Percentiles rank a stretch among this genome's conserved stretches.
Evolutionary conservation across 441 rosid species (phyloP).

Genomic region (Populus hybrid): DNA sequence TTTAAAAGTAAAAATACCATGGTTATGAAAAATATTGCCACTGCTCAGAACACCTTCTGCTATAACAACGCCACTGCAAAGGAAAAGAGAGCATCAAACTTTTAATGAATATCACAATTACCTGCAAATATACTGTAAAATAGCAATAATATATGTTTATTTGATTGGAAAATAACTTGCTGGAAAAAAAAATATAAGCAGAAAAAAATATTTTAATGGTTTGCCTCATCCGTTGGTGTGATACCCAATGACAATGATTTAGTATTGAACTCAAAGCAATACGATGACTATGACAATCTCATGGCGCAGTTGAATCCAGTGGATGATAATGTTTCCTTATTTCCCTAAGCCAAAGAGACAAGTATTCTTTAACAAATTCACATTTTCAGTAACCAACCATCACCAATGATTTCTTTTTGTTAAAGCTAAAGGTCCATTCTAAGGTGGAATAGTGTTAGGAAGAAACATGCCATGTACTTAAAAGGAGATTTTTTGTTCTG

Average conservation of each 20-base stretch:
- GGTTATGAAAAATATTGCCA: slow-evolving; percentile 34
- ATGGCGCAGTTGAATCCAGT: background rate
- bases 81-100: slow-evolving; percentile 24
- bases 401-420: background rate
- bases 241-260: background rate
- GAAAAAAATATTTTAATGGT: background rate
- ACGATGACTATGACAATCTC: background rate
- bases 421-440: background rate
- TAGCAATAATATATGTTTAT: background rate
- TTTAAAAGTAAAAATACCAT: slow-evolving; percentile 42
- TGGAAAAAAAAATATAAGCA: background rate
- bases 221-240: background rate
- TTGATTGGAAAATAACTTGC: background rate
- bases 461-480: background rate
- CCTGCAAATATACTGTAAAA: background rate
- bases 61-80: slow-evolving; percentile 87
- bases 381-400: background rate
- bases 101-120: slow-evolving; percentile 2
- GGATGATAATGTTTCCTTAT: background rate
- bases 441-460: background rate
- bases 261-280: background rate
- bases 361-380: background rate
- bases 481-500: background rate
- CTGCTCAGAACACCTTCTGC: slow-evolving; percentile 70
- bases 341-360: background rate